A percentile compares a stretch with the other conserved stretches of the same genome.
phyloP scores from a whole-genome alignment of 129 eudicot genomes.

The Dittrichia graveolens region DNA sequence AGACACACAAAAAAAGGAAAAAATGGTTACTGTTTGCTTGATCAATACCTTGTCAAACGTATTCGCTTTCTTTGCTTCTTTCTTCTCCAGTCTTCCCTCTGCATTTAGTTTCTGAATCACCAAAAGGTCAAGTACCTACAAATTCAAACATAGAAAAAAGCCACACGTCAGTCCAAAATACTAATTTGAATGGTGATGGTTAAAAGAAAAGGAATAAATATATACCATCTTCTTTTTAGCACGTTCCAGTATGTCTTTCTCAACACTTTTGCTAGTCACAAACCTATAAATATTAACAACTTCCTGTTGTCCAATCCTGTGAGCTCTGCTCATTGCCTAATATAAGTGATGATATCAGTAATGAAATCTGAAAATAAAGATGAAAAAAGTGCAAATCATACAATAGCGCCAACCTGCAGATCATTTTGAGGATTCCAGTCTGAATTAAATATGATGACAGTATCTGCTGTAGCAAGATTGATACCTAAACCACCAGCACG shows the following conservation, averaged over 20 bases:
- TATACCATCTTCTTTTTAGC: slow-evolving; percentile 91
- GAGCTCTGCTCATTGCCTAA: slow-evolving; percentile 51
- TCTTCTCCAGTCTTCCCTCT: slow-evolving; percentile 85
- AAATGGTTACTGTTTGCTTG: not conserved
- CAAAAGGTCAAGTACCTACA: slow-evolving; percentile 88
- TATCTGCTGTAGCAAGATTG: slow-evolving; percentile 85
- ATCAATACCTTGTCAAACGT: slow-evolving; percentile 86
- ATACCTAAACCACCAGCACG: slow-evolving; percentile 99
- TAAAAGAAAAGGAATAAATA: not conserved
- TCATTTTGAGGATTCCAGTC: slow-evolving; percentile 97
- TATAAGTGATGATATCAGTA: not conserved
- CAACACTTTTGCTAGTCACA: slow-evolving; percentile 91
- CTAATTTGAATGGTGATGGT: too few species aligned
- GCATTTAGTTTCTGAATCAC: slow-evolving; percentile 94
- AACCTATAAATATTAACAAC: slow-evolving; percentile 88
- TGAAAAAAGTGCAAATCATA: not conserved
- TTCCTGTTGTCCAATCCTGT: slow-evolving; percentile 88
- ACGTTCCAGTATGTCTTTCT: slow-evolving; percentile 89
- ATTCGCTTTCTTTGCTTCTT: slow-evolving; percentile 86
- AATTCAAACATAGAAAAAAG: not conserved
- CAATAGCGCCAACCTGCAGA: slow-evolving; percentile 54
- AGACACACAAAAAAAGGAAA: not conserved
- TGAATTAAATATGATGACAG: slow-evolving; percentile 87
- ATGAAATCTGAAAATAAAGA: not conserved
- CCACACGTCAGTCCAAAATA: not conserved